Conservation (phyloP, 2,329 filamentous ascomycete genomes). For the Pseudogymnoascus sp. region DNA sequence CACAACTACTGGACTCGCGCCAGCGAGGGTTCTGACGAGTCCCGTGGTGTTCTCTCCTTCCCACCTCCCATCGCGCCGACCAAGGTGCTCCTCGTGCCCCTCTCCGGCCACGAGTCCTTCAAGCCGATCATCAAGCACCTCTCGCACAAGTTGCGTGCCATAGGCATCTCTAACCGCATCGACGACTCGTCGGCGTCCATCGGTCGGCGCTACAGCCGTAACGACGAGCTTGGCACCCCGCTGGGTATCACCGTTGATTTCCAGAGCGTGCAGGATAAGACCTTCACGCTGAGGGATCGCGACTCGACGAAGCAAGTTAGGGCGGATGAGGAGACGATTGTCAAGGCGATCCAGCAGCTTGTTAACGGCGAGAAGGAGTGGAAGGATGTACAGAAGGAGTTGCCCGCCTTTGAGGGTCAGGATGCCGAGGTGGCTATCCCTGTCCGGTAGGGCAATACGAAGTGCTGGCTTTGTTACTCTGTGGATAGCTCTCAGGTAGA, state of each 20-base stretch:
- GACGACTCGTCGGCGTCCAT: conserved; percentile 89
- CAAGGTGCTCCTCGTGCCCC: conserved; percentile 85
- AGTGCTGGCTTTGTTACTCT: background rate
- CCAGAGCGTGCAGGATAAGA: conserved; percentile 81
- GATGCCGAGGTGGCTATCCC: conserved; percentile 38
- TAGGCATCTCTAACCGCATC: conserved; percentile 74
- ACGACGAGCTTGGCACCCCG: conserved; percentile 91
- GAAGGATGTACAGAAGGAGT: conserved; percentile 62
- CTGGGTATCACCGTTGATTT: conserved; percentile 94
- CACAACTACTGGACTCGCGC: conserved; percentile 88
- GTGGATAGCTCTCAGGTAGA: background rate
- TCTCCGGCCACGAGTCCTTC: conserved; percentile 76
- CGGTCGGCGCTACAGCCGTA: conserved; percentile 88
- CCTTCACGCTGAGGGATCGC: conserved; percentile 79
- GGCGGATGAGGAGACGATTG: conserved; percentile 69
- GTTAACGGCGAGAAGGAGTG: conserved; percentile 47
- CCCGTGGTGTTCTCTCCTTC: conserved; percentile 74
- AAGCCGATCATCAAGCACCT: conserved; percentile 65
- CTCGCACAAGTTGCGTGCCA: conserved; percentile 64
- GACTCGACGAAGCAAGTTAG: conserved; percentile 89
- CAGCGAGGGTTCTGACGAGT: conserved; percentile 64
- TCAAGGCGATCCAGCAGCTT: conserved; percentile 54
- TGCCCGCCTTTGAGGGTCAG: conserved; percentile 81
- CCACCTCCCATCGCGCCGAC: conserved; percentile 77
- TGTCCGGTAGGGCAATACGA: background rate